Conservation (phyloP, 768 basidiomycete species). For the Lactifluus piperatus region DNA sequence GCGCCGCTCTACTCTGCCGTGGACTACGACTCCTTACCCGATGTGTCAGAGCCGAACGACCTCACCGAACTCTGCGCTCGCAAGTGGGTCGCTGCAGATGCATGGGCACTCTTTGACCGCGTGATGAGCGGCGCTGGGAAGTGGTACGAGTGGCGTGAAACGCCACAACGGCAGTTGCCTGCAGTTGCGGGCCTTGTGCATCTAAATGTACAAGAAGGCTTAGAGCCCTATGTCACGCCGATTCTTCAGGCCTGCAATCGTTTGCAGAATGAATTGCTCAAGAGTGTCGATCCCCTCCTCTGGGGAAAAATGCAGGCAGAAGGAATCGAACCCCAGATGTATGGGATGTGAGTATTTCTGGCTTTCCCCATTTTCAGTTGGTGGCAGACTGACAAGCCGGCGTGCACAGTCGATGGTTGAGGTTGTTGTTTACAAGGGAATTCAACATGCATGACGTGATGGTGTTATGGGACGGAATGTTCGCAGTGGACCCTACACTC, state of each 20-base stretch:
- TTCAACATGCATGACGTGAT: conserved; percentile 74
- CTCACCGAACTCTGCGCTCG: conserved; percentile 56
- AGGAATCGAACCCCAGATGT: conserved; percentile 93
- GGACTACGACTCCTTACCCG: conserved; percentile 68
- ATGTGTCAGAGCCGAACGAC: conserved; percentile 29
- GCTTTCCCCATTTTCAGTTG: background rate
- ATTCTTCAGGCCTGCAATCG: conserved; percentile 77
- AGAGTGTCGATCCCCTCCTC: conserved; percentile 70
- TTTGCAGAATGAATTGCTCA: conserved; percentile 67
- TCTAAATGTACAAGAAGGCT: conserved; percentile 34
- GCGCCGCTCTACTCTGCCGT: conserved; percentile 80
- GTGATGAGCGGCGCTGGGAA: conserved; percentile 73
- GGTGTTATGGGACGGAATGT: conserved; percentile 92
- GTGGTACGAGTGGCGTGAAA: conserved; percentile 54
- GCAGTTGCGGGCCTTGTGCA: conserved; percentile 39
- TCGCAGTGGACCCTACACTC: conserved; percentile 77
- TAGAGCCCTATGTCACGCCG: conserved; percentile 68
- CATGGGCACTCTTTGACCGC: conserved; percentile 72
- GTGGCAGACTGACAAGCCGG: conserved; percentile 12
- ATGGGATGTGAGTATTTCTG: conserved; percentile 67
- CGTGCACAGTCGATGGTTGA: conserved; percentile 73
- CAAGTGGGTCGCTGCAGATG: conserved; percentile 73
- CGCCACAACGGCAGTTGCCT: conserved; percentile 22
- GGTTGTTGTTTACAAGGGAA: conserved; percentile 90
- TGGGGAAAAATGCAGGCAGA: conserved; percentile 66